Base-by-base conservation (phyloP, 2,329 filamentous ascomycete species). In the Penicillium expansum region DNA sequence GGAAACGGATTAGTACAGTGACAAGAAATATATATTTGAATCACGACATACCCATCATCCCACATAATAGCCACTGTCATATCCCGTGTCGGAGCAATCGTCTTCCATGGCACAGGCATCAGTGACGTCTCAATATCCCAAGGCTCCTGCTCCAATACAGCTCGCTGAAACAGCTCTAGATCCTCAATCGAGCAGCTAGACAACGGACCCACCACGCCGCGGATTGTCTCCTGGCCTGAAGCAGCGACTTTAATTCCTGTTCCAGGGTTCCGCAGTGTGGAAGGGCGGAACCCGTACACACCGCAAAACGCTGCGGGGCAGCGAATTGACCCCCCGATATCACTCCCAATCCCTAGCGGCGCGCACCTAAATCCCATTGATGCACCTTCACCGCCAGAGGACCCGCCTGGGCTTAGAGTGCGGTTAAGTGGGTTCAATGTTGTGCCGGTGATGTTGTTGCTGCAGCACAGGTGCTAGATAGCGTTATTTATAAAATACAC, bases 11-110 rank as follows among this genome's bases (percentile, higher is more conserved):
- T 39, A 55, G 38, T 32, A 33, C 2, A 24, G 20, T n/a, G n/a
- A 5, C 20, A 7, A 2, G 5, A 14, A 1, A 35, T 5, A 27
- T 11, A 5, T 24, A 2, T 20, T 8, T 37, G 9, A 13, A 11
- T 24, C 13, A 8, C 20, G 29, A 58, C 58, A 38, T 61, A 72
- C 70, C 81, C 83, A 67, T 90, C 88, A 69, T 86, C 76, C 80
- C 82, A 85, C 71, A 89, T 77, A 32, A 90, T 81, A 5, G 77
- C 87, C 52, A 90, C 58, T 0, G 70, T 71, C 29, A 74, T 66
- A 32, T 67, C 45, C 13, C 58, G 58, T 1, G 51, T 68, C 8
- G 65, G 62, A 22, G 52, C 42, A 6, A 68, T 66, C 13, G 37
- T 63, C 49, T 52, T 74, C 77, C 78, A 80, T 0, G 77, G 76